These are phyloP conservation scores for Malassezia pachydermatis DNA, from an alignment of 1,284 basidiomycete species.

Conservation along the genomic window DNA sequence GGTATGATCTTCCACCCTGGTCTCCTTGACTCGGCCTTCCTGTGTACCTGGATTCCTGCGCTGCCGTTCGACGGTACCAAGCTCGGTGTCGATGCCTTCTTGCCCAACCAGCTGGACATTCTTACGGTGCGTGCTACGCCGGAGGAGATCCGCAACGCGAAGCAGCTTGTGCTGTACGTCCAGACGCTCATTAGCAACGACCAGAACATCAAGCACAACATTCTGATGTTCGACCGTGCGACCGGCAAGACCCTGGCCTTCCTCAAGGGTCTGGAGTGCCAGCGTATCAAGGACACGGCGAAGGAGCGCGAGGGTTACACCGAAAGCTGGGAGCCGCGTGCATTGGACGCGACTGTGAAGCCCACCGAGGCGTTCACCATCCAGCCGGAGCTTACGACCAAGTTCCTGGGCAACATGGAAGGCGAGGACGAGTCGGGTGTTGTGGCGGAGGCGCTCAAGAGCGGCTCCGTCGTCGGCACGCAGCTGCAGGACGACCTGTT, in stretches of 20 bases:
- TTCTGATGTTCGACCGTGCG: conserved; percentile 19
- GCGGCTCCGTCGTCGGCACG: conserved; percentile 2
- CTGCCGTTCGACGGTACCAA: conserved; percentile 18
- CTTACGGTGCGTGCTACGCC: conserved; percentile 15
- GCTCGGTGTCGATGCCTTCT: conserved; percentile 18
- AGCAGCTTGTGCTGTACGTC: conserved; percentile 12
- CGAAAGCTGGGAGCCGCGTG: conserved; percentile 18
- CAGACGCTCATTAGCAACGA: conserved; percentile 15
- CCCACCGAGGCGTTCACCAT: conserved; percentile 5
- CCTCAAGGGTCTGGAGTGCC: conserved; percentile 20
- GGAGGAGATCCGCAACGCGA: conserved; percentile 15
- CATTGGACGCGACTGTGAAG: conserved; percentile 3
- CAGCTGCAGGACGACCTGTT: conserved; percentile 13
- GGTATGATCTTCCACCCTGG: conserved; percentile 20
- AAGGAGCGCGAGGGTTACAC: conserved; percentile 15
- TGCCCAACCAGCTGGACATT: conserved; percentile 18
- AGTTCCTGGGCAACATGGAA: conserved; percentile 5
- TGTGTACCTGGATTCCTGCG: conserved; percentile 20
- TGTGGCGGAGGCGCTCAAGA: conserved; percentile 1
- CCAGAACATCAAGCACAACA: conserved; percentile 18
- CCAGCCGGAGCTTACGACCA: background rate
- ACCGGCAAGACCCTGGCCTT: conserved; percentile 20
- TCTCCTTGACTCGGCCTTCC: conserved; percentile 19
- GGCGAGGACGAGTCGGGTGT: conserved; percentile 8
- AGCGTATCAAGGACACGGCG: conserved; percentile 20